Conservation (phyloP, 768 basidiomycete genomes). For the Asterophora lycoperdoides region DNA sequence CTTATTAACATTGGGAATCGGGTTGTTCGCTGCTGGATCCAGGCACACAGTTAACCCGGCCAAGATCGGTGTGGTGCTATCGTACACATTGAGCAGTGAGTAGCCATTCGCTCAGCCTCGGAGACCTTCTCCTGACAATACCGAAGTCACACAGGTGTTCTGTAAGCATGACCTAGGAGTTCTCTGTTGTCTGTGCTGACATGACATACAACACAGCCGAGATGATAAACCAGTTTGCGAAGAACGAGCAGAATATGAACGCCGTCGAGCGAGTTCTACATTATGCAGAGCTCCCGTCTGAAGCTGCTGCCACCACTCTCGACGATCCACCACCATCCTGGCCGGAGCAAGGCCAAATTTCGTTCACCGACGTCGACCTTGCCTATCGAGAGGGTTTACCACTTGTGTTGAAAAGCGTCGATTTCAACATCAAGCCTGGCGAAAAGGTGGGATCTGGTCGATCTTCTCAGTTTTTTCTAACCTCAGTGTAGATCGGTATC, state of each 20-base stretch:
- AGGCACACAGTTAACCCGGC: constrained; percentile 51
- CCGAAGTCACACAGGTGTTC: constrained; percentile 47
- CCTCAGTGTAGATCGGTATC: constrained; percentile 35
- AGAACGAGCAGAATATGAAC: constrained; percentile 70
- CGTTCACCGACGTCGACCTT: constrained; percentile 53
- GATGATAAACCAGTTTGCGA: constrained; percentile 52
- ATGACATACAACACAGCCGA: constrained; percentile 34
- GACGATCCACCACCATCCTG: constrained; percentile 46
- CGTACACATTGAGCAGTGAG: constrained; percentile 51
- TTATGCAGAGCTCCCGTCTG: constrained; percentile 58
- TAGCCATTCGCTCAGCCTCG: constrained; percentile 4
- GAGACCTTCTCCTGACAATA: constrained; percentile 1
- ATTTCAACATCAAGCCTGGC: constrained; percentile 51
- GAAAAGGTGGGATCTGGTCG: constrained; percentile 51
- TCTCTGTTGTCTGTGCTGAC: background rate
- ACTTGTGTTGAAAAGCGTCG: constrained; percentile 56
- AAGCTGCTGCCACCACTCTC: constrained; percentile 41
- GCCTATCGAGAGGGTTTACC: constrained; percentile 62
- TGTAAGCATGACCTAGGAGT: constrained; percentile 31
- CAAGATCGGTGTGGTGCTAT: constrained; percentile 58
- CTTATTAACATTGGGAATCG: constrained; percentile 65
- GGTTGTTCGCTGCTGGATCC: constrained; percentile 62
- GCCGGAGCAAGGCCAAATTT: constrained; percentile 49
- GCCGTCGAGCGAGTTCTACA: constrained; percentile 67
- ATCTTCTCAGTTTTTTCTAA: too few relatives aligned